Conservation (phyloP, 192 early-diverging fungal genomes). For the Backusella sp. region DNA sequence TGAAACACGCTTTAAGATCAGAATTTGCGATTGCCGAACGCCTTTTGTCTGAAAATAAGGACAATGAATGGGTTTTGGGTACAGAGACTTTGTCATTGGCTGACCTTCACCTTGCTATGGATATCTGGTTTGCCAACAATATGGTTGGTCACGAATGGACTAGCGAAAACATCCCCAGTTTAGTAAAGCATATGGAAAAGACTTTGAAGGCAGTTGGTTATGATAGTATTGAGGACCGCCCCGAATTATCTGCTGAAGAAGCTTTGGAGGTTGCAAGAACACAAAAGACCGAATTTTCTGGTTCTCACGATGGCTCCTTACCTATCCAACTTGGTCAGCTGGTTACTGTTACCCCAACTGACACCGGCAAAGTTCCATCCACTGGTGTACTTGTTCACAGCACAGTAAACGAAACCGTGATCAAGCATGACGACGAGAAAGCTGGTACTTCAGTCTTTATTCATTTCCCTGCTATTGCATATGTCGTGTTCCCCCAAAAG, state of each 20-base stretch:
- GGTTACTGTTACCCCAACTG: slow-evolving; percentile 27
- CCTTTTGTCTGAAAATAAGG: neutral
- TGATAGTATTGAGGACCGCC: neutral
- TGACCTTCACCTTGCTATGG: slow-evolving; percentile 25
- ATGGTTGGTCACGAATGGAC: slow-evolving; percentile 1
- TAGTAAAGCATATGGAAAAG: slow-evolving; percentile 4
- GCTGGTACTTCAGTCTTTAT: slow-evolving; percentile 3
- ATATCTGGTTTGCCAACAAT: neutral
- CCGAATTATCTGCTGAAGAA: slow-evolving; percentile 15
- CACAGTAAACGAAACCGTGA: slow-evolving; percentile 2
- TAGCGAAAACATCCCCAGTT: slow-evolving; percentile 9
- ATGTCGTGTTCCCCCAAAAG: slow-evolving; percentile 12
- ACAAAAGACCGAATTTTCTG: neutral
- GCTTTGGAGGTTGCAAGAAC: slow-evolving; percentile 25
- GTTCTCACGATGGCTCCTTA: neutral
- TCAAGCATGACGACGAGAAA: slow-evolving; percentile 3
- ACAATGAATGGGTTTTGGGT: slow-evolving; percentile 19
- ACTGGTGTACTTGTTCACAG: slow-evolving; percentile 12
- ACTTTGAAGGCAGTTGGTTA: neutral
- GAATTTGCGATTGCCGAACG: slow-evolving; percentile 12
- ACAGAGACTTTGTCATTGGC: slow-evolving; percentile 13
- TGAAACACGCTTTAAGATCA: slow-evolving; percentile 4
- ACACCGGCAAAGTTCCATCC: slow-evolving; percentile 18
- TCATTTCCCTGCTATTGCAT: slow-evolving; percentile 28
- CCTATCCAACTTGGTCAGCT: slow-evolving; percentile 17